Conservation (phyloP, 306 rosid genomes). For the Inga laurina region DNA sequence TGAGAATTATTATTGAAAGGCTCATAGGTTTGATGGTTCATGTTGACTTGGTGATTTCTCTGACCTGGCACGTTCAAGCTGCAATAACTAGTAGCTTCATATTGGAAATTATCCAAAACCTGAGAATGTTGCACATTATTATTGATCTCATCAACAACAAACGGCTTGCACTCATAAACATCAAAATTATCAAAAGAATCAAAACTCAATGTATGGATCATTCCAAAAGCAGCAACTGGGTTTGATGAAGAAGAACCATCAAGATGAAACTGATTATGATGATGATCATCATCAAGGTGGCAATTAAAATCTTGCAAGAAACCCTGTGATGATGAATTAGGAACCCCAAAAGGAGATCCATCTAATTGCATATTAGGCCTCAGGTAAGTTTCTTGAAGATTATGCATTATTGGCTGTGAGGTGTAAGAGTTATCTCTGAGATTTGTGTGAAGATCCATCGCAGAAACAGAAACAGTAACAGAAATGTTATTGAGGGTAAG, state of each 20-base stretch:
- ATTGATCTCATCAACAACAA: slow-evolving; percentile 41
- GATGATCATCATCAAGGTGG: slow-evolving; percentile 35
- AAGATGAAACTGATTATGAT: slow-evolving; percentile 37
- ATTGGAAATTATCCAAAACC: slow-evolving; percentile 61
- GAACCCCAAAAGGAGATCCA: slow-evolving; percentile 44
- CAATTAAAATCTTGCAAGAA: slow-evolving; percentile 65
- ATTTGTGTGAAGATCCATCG: slow-evolving; percentile 59
- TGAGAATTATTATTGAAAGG: slow-evolving; percentile 28
- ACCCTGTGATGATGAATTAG: slow-evolving; percentile 48
- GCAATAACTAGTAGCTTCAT: slow-evolving; percentile 41
- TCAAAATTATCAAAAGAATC: slow-evolving; percentile 48
- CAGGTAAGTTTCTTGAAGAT: slow-evolving; percentile 37
- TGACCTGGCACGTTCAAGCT: slow-evolving; percentile 38
- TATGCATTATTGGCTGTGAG: slow-evolving; percentile 41
- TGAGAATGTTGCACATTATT: slow-evolving; percentile 34
- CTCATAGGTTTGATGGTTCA: slow-evolving; percentile 36
- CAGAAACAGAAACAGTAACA: slow-evolving; percentile 35
- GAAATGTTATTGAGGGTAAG: slow-evolving; percentile 35
- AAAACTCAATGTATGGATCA: slow-evolving; percentile 41
- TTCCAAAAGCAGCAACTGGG: slow-evolving; percentile 31
- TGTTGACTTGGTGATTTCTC: slow-evolving; percentile 48
- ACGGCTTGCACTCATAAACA: slow-evolving; percentile 51
- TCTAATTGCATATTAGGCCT: slow-evolving; percentile 44
- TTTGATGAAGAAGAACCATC: slow-evolving; percentile 53
- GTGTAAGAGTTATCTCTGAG: slow-evolving; percentile 39